A percentile compares a stretch with the other conserved stretches of the same genome.
Evolutionary conservation across 2,329 filamentous ascomycete genomes (phyloP).

Genomic region (Biscogniauxia mediterranea): DNA sequence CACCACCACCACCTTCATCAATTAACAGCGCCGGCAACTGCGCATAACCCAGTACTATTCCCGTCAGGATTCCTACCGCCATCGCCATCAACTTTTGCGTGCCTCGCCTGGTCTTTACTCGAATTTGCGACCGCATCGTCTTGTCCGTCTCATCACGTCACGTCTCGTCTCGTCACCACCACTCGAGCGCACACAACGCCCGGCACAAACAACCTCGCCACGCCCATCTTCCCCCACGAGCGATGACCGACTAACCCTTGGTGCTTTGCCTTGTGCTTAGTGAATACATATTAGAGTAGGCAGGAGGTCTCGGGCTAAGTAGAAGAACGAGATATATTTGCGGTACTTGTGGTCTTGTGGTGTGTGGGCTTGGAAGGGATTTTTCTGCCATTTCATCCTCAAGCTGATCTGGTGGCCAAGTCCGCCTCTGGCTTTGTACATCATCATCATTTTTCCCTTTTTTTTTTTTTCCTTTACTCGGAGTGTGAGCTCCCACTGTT

Average conservation of each 20-base stretch:
- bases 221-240: conserved; percentile 6
- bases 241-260: conserved; percentile 17
- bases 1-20: neutral
- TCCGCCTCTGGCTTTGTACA: conserved; percentile 36
- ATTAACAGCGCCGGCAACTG: neutral
- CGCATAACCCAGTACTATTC: neutral
- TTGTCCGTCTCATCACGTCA: neutral
- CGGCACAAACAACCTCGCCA: conserved; percentile 3
- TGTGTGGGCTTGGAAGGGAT: conserved; percentile 27
- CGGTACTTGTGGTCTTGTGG: conserved; percentile 25
- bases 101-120: neutral
- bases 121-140: neutral
- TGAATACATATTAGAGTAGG: conserved; percentile 27
- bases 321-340: conserved; percentile 30
- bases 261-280: conserved; percentile 21
- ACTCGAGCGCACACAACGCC: conserved; percentile 1
- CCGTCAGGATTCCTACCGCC: neutral
- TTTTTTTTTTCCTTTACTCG: conserved; percentile 18
- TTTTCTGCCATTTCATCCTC: conserved; percentile 27
- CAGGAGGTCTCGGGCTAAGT: conserved; percentile 28
- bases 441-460: conserved; percentile 26
- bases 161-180: conserved; percentile 6
- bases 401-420: conserved; percentile 30
- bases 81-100: neutral
- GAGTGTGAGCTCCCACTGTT: conserved; percentile 30